Percentiles rank a stretch among this genome's conserved stretches.
Conservation (phyloP, 306 rosid species). For the Medicago ruthenica region DNA sequence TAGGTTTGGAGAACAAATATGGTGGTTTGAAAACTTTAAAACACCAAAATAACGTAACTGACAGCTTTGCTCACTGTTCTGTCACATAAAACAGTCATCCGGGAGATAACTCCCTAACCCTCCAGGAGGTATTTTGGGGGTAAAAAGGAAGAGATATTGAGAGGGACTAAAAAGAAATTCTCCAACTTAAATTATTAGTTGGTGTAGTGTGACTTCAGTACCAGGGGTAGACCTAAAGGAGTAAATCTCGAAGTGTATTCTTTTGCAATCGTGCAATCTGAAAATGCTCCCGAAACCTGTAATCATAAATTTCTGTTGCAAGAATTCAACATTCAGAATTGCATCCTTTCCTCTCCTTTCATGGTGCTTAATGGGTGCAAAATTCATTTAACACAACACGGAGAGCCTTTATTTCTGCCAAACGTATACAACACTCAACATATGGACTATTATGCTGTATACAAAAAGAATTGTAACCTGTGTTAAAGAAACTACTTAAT, state of each 20-base stretch:
- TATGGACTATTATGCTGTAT: constrained; percentile 47
- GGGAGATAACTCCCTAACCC: no score
- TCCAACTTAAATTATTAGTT: no score
- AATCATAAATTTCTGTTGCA: neutral
- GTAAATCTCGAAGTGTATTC: neutral
- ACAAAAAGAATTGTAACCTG: constrained; percentile 61
- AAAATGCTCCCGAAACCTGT: neutral
- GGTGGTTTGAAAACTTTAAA: no score
- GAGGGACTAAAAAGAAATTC: no score
- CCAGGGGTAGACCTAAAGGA: neutral
- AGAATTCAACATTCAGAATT: neutral
- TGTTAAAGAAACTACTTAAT: constrained; percentile 39
- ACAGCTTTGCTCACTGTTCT: no score
- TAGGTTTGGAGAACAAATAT: no score
- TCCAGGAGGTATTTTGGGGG: no score
- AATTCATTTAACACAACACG: constrained; percentile 36
- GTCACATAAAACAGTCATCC: no score
- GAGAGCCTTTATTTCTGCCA: constrained; percentile 38
- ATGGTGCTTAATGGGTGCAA: constrained; percentile 40
- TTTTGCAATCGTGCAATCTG: neutral
- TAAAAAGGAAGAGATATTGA: no score
- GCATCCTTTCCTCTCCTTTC: constrained; percentile 22
- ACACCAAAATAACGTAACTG: no score
- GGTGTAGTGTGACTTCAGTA: neutral
- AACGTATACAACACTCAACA: constrained; percentile 47